Base-by-base conservation (phyloP, 257 asterid genomes). In the Solanum clarkiae region DNA sequence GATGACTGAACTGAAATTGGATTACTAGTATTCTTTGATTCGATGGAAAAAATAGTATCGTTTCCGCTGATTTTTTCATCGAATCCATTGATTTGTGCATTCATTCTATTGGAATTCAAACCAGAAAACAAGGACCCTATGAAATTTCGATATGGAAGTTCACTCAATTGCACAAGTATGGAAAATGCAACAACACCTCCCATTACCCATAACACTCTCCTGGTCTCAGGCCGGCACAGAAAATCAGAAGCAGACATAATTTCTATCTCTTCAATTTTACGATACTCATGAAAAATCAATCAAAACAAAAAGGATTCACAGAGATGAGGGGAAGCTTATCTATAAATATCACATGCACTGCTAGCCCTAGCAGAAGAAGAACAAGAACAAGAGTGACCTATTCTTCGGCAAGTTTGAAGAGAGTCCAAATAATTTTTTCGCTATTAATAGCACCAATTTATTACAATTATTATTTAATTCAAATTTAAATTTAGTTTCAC, bases 141-240 rank as follows among this genome's bases (percentile, higher is more conserved):
- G 85, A 86, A 86, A 81, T 85, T 84, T 7, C 93, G 92, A 87
- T 91, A 92, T 8, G 98, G 98, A 87, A 92, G 92, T 62, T 93
- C 91, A 71, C 92, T 85, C 82, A 90, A 87, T 82, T 93, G 94
- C 88, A 92, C 87, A 70, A 92, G 22, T 16, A 93, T 49, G 80
- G 90, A 84, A 56, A 91, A 84, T 22, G 92, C 91, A 81, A 94
- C 90, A 62, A 88, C 82, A 68, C 90, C 72, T 40, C 93, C 92
- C 72, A 91, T 86, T 69, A 89, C 68, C 94, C 93, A 93, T 18
- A 91, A 53, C 79, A 89, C 83, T 42, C 87, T 93, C 86, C 89
- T 89, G 10, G 86, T 83, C 87, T 92, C 93, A 79, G 87, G 17
- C 17, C 47, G 65, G 47, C 82, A 79, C 13, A 79, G 16, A 26